Base-by-base conservation (phyloP, 176 grass and related monocot genomes). In the Phoenix dactylifera region DNA sequence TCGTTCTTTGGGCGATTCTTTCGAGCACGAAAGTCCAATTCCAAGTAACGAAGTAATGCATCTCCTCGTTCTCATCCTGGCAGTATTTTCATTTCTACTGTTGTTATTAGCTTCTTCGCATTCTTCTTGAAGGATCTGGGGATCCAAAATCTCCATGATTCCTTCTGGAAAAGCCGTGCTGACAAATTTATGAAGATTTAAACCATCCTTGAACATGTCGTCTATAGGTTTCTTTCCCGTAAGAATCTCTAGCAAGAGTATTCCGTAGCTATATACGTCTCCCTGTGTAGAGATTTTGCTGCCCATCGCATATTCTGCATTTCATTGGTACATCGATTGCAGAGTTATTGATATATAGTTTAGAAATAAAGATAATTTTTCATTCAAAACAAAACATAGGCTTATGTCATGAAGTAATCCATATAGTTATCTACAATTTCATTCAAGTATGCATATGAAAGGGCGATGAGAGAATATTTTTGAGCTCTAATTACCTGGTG, bases 141-240 rank as follows among this genome's bases (percentile, higher is more conserved):
- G 29, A 32, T 32, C 29, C 0, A 6, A 32, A 32, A 32, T 67
- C 19, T 67, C 62, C 51, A 58, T 57, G 39, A 66, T 3, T 51
- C 16, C 35, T n/a, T 66, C 19, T 50, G 62, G 51, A 75, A 67
- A 75, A 28, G 15, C 19, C 7, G 19, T 64, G 52, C 24, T 22
- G 16, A 59, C 32, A 12, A 50, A 75, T 4, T 62, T 50, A 14
- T 55, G 62, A 57, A 75, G 62, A 35, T 23, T 64, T 22, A 58
- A 18, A 28, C 55, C 55, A 59, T 76, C 64, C 28, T 67, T 68
- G 23, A 76, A 76, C 52, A 50, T 58, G 1, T 76, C 73, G 52
- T 67, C 54, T 52, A 54, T 76, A 6, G 73, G 73, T 68, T 54
- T 76, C 29, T 76, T 68, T 44, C 73, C 73, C 0, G 44, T 76